Evolutionary conservation across 768 basidiomycete species (phyloP).

Genomic region (Clitopilus hobsonii): DNA sequence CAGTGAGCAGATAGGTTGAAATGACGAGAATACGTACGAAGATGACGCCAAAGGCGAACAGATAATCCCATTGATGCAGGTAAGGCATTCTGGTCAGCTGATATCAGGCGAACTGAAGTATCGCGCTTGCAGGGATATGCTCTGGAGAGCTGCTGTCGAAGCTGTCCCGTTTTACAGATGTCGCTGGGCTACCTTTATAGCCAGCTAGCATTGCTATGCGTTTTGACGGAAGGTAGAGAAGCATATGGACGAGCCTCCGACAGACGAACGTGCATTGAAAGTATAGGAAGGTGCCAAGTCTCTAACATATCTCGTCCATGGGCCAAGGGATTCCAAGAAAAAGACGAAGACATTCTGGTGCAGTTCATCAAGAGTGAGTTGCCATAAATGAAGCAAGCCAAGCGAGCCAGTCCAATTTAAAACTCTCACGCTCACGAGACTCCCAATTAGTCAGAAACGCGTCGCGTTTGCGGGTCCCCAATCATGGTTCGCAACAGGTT

Average conservation of each 20-base stretch:
- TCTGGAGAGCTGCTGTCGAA: too few relatives aligned
- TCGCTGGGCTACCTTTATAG: too few relatives aligned
- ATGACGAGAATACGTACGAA: slow-evolving; percentile 6
- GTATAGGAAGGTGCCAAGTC: not conserved
- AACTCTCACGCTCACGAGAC: not conserved
- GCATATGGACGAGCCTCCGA: not conserved
- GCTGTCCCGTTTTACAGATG: too few relatives aligned
- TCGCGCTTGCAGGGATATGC: not conserved
- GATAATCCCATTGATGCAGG: slow-evolving; percentile 24
- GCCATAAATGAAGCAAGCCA: too few relatives aligned
- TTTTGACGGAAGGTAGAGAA: not conserved
- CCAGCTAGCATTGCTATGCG: not conserved
- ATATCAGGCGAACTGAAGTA: not conserved
- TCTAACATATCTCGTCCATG: not conserved
- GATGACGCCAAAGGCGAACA: slow-evolving; percentile 22
- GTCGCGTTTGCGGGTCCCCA: too few relatives aligned
- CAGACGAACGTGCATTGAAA: not conserved
- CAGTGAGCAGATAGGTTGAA: not conserved
- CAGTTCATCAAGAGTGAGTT: too few relatives aligned
- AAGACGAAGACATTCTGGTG: too few relatives aligned
- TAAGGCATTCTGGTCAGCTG: slow-evolving; percentile 13
- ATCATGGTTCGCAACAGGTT: too few relatives aligned
- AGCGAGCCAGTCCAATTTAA: too few relatives aligned
- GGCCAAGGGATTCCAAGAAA: not conserved
- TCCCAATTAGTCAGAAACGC: too few relatives aligned